A percentile compares a stretch with the other conserved stretches of the same genome.
Conservation (phyloP, 176 grass and related monocot genomes). For the Oryza officinalis region DNA sequence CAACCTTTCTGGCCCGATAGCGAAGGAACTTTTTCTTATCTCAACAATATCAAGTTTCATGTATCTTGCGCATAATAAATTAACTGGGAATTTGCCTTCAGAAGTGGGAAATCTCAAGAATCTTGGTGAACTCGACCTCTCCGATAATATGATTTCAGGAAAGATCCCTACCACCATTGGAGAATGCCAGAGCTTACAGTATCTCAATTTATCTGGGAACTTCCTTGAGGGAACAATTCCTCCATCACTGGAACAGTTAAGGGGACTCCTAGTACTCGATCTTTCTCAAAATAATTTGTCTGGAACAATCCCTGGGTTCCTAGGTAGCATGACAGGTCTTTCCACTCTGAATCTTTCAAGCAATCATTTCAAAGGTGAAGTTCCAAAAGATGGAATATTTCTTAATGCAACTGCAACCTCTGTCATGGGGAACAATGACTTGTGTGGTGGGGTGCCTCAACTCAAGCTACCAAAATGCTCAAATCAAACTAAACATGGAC, state of each 20-base stretch:
- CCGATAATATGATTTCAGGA: conserved; percentile 47
- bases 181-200: conserved; percentile 34
- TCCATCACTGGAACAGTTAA: not conserved
- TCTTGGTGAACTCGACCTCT: conserved; percentile 33
- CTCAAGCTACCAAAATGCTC: conserved; percentile 25
- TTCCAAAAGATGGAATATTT: conserved; percentile 49
- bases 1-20: conserved; percentile 34
- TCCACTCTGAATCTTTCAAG: conserved; percentile 47
- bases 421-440: conserved; percentile 18
- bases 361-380: conserved; percentile 55
- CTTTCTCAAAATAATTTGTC: conserved; percentile 48
- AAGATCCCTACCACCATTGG: conserved; percentile 45
- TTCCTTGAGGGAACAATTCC: conserved; percentile 41
- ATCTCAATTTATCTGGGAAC: conserved; percentile 45
- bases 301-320: conserved; percentile 37
- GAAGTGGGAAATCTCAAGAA: conserved; percentile 40
- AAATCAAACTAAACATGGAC: not conserved
- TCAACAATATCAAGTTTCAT: conserved; percentile 27
- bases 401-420: conserved; percentile 28
- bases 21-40: conserved; percentile 50
- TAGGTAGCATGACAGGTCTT: conserved; percentile 29
- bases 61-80: conserved; percentile 40
- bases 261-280: conserved; percentile 40
- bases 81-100: conserved; percentile 41
- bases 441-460: conserved; percentile 37